Percentiles rank a stretch among this genome's conserved stretches.
Conservation (phyloP, 2,329 filamentous ascomycete genomes). For the Cladophialophora psammophila region DNA sequence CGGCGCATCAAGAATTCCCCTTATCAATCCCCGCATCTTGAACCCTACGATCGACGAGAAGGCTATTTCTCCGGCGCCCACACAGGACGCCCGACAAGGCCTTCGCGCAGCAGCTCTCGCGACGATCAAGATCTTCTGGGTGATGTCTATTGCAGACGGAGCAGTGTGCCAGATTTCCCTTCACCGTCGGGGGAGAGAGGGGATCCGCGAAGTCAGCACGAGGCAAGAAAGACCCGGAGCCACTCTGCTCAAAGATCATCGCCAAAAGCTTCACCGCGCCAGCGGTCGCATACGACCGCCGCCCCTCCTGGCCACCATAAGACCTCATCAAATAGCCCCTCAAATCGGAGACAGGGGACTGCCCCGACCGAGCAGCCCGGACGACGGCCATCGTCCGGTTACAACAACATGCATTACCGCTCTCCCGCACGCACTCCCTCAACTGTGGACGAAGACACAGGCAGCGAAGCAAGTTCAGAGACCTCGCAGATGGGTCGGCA, state of each 20-base stretch:
- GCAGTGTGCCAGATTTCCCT: slow-evolving; percentile 39
- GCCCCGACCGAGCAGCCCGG: slow-evolving; percentile 21
- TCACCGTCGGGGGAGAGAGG: slow-evolving; percentile 35
- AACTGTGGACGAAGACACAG: slow-evolving; percentile 35
- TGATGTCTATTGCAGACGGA: slow-evolving; percentile 33
- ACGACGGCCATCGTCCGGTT: slow-evolving; percentile 26
- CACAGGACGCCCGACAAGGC: slow-evolving; percentile 20
- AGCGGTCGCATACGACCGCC: slow-evolving; percentile 35
- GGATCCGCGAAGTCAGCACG: slow-evolving; percentile 26
- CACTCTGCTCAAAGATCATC: slow-evolving; percentile 37
- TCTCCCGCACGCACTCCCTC: slow-evolving; percentile 34
- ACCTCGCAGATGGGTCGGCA: slow-evolving; percentile 40
- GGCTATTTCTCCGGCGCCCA: slow-evolving; percentile 37
- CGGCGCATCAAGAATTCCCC: slow-evolving; percentile 46
- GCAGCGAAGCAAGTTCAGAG: slow-evolving; percentile 45
- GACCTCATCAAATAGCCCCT: slow-evolving; percentile 22
- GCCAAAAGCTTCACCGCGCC: slow-evolving; percentile 25
- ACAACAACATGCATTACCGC: slow-evolving; percentile 27
- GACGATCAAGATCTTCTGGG: slow-evolving; percentile 32
- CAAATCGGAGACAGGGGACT: slow-evolving; percentile 16
- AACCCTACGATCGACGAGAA: slow-evolving; percentile 33
- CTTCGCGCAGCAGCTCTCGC: slow-evolving; percentile 32
- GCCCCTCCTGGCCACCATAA: slow-evolving; percentile 16
- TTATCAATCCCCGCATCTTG: slow-evolving; percentile 44
- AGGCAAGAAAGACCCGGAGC: slow-evolving; percentile 34